Conservation (phyloP, 1,284 basidiomycete species). For the Rhizoctonia solani region DNA sequence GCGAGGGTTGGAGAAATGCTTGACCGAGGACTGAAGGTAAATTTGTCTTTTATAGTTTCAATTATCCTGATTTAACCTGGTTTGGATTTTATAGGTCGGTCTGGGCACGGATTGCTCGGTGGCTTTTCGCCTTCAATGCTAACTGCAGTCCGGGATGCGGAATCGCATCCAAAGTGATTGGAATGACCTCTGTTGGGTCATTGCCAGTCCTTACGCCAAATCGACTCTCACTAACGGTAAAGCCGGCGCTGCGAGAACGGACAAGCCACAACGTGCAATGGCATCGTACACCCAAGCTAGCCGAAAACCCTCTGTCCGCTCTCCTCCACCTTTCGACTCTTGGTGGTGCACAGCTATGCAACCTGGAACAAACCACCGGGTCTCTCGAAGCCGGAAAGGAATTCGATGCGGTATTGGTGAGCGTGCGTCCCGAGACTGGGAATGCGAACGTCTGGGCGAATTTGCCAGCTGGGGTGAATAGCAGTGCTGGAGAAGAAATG, state of each 20-base stretch:
- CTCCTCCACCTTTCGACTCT: slow-evolving; percentile 89
- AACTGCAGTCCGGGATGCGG: slow-evolving; percentile 79
- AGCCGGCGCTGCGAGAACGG: no score
- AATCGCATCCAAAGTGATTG: slow-evolving; percentile 76
- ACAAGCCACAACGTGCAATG: no score
- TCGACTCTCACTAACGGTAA: no score
- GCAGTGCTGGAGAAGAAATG: neutral
- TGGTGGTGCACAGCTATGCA: slow-evolving; percentile 87
- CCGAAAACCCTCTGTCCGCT: slow-evolving; percentile 75
- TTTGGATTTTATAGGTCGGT: slow-evolving; percentile 61
- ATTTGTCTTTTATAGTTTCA: slow-evolving; percentile 35
- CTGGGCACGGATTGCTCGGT: slow-evolving; percentile 90
- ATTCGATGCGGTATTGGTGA: slow-evolving; percentile 86
- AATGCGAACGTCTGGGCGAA: slow-evolving; percentile 61
- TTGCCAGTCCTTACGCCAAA: slow-evolving; percentile 29
- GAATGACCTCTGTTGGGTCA: slow-evolving; percentile 44
- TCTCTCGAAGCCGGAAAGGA: slow-evolving; percentile 80
- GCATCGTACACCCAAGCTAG: slow-evolving; percentile 49
- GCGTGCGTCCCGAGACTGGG: slow-evolving; percentile 54
- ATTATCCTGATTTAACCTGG: neutral
- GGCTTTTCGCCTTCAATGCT: slow-evolving; percentile 86
- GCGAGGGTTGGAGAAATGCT: slow-evolving; percentile 79
- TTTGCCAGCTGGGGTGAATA: slow-evolving; percentile 46
- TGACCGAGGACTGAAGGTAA: slow-evolving; percentile 83
- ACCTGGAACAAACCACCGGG: slow-evolving; percentile 72